Percentiles rank a stretch among this genome's conserved stretches.
Conservation (phyloP, 2,329 filamentous ascomycete species). For the Ceratocystis lukuohia region DNA sequence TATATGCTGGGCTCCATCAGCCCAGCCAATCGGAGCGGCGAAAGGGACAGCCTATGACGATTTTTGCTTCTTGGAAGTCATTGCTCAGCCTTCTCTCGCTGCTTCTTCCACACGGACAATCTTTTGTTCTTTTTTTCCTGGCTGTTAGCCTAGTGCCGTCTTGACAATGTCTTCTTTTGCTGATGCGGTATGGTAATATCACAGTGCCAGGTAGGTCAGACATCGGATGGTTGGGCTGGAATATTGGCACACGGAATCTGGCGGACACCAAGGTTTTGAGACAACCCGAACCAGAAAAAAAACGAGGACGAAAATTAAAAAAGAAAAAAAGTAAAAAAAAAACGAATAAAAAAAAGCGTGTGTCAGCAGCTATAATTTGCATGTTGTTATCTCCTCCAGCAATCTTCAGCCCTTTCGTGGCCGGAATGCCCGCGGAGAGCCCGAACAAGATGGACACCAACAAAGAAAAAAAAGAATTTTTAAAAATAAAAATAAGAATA, state of each 20-base stretch:
- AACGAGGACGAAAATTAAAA: too few relatives aligned
- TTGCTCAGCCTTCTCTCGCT: neutral
- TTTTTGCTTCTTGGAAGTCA: neutral
- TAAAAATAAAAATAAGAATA: neutral
- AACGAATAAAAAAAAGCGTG: too few relatives aligned
- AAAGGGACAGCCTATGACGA: slow-evolving; percentile 3
- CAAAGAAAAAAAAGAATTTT: neutral
- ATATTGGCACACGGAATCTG: neutral
- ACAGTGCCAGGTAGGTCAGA: neutral
- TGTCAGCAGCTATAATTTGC: neutral
- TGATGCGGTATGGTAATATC: too few relatives aligned
- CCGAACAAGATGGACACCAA: neutral
- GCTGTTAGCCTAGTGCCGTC: neutral
- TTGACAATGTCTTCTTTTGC: neutral
- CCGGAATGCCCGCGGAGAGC: neutral
- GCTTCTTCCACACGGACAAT: neutral
- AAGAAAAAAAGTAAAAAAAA: too few relatives aligned
- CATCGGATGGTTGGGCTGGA: neutral
- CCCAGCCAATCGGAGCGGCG: neutral
- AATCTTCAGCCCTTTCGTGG: neutral
- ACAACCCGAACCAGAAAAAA: too few relatives aligned
- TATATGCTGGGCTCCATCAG: too few relatives aligned
- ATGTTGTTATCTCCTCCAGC: neutral
- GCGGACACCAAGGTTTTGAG: too few relatives aligned
- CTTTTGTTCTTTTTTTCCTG: neutral